Conservation (phyloP, 2,329 filamentous ascomycete genomes). For the Lasiodiplodia hormozganensis region DNA sequence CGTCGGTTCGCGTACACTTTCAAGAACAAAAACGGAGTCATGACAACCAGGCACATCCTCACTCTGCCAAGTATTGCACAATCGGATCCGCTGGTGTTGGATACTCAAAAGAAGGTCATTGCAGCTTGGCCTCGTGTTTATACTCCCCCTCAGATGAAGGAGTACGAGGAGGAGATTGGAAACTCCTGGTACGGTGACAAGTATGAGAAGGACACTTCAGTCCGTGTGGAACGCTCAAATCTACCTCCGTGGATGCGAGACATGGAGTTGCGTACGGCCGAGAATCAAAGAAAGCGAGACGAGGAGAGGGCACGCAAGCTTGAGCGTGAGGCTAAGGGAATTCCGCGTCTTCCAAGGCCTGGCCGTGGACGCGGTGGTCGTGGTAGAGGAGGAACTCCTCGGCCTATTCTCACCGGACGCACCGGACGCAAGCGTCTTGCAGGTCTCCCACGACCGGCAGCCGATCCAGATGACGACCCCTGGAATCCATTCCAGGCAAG, state of each 20-base stretch:
- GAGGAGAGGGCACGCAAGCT: slow-evolving; percentile 9
- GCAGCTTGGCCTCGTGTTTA: slow-evolving; percentile 44
- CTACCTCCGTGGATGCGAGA: slow-evolving; percentile 28
- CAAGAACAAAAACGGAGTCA: slow-evolving; percentile 54
- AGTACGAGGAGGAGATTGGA: slow-evolving; percentile 33
- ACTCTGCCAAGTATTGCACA: slow-evolving; percentile 54
- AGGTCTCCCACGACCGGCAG: slow-evolving; percentile 16
- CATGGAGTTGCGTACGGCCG: slow-evolving; percentile 15
- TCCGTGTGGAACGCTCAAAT: slow-evolving; percentile 34
- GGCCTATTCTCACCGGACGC: slow-evolving; percentile 17
- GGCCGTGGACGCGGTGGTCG: slow-evolving; percentile 18
- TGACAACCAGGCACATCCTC: slow-evolving; percentile 59
- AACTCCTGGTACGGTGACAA: slow-evolving; percentile 31
- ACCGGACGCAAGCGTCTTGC: slow-evolving; percentile 27
- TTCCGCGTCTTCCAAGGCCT: not conserved
- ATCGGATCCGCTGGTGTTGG: slow-evolving; percentile 53
- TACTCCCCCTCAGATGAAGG: slow-evolving; percentile 41
- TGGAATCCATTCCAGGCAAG: slow-evolving; percentile 21
- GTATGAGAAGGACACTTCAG: slow-evolving; percentile 39
- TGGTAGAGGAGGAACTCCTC: slow-evolving; percentile 10
- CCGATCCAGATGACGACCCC: slow-evolving; percentile 8
- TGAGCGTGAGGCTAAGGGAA: slow-evolving; percentile 8
- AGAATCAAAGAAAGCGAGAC: slow-evolving; percentile 29
- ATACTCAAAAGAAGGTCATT: slow-evolving; percentile 59
- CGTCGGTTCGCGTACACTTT: slow-evolving; percentile 61